Conservation (phyloP, 495 filamentous ascomycete species). For the Aspergillus asperescens region DNA sequence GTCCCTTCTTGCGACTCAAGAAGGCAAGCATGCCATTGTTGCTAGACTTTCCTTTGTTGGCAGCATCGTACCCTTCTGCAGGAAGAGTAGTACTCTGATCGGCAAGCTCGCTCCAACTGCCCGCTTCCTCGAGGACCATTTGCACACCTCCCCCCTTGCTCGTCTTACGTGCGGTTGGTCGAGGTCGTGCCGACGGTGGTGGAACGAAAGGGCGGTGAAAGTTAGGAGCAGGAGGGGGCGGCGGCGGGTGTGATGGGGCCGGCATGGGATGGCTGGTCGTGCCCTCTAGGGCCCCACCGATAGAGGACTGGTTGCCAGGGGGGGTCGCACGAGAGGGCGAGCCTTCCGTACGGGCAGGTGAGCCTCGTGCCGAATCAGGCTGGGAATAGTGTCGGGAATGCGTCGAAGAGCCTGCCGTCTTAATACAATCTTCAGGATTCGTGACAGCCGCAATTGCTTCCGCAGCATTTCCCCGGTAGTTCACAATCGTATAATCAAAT, state of each 20-base stretch:
- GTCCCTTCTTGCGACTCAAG: conserved; percentile 78
- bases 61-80: conserved; percentile 51
- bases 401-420: conserved; percentile 22
- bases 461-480: conserved; percentile 51
- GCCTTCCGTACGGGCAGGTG: conserved; percentile 27
- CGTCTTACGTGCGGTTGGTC: conserved; percentile 50
- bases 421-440: conserved; percentile 43
- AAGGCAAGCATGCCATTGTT: conserved; percentile 84
- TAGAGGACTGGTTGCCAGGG: conserved; percentile 23
- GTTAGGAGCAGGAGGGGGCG: conserved; percentile 25
- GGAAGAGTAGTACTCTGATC: conserved; percentile 76
- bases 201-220: conserved; percentile 25
- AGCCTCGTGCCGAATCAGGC: conserved; percentile 29
- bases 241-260: conserved; percentile 25
- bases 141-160: conserved; percentile 83
- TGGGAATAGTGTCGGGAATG: conserved; percentile 41
- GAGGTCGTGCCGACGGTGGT: conserved; percentile 21
- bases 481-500: conserved; percentile 85
- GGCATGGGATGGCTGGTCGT: conserved; percentile 16
- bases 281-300: conserved; percentile 29
- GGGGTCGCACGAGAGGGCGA: conserved; percentile 20
- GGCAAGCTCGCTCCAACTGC: conserved; percentile 85
- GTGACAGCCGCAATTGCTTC: conserved; percentile 36
- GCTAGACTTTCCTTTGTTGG: conserved; percentile 44
- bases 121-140: conserved; percentile 80